Evolutionary conservation across 805 yeast species (phyloP), one percentile per base, ranked within the genome.

Genomic region (Nakazawaea wickerhamii): DNA sequence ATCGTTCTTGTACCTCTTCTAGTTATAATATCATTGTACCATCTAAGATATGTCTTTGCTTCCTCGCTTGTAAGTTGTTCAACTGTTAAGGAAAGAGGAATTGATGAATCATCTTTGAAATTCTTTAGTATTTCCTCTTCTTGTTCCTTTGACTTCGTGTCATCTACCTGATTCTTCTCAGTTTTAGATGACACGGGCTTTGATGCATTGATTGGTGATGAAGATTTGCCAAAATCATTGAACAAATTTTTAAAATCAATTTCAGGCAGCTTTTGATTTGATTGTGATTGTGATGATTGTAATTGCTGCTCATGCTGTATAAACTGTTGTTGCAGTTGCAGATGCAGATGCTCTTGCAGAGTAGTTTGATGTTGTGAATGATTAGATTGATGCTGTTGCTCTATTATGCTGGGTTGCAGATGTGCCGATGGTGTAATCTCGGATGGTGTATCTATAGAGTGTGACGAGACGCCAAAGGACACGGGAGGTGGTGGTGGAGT

Each of bases 11-110:
- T 72, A 30, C 80, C 79, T 48, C 84, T 83, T 41, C 90, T 74
- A 35, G 84, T 71, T 28, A 84, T 73, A 25, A 91, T 77, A 55
- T 87, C 90, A 50, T 88, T 83, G 60, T 90, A 91, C 99, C 99
- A 91, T 50, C 96, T 70, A 51, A 91, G 75, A 60, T 91, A 91
- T 1, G 96, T 84, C 53, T 82, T 78, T 10, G 79, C 75, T 60
- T 91, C 99, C 44, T 83, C 84, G 15, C 72, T 71, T 0, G 95
- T 75, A 36, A 91, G 70, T 45, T 87, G 87, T 36, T 72, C 75
- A 1, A 77, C 72, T 1, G 81, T 68, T n/a, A 85, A 62, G 2
- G 88, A 76, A 39, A 84, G 60, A 0, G 90, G 87, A 2, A 79
- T 71, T 9, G 64, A 51, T 7, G 64, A 48, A 36, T 74, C 77